These are phyloP conservation scores for Tilletia caries DNA, from an alignment of 1,284 basidiomycete species.

Conservation along the genomic window DNA sequence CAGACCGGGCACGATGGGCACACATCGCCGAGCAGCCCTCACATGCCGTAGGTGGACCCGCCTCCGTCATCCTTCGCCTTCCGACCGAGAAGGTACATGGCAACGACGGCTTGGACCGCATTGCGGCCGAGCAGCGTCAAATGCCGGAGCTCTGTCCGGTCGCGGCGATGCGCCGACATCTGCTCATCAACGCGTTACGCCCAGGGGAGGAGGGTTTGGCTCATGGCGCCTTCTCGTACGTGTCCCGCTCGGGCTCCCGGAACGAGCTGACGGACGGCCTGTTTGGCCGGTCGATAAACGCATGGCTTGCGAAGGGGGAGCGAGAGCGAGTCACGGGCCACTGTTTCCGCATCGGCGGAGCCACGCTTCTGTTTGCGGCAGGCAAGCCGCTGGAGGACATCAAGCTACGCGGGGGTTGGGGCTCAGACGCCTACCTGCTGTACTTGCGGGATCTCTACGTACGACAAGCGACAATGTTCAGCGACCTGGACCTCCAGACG, in stretches of 20 bases:
- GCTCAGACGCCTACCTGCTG: not conserved
- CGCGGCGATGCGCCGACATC: not conserved
- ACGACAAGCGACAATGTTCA: not conserved
- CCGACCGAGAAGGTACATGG: not conserved
- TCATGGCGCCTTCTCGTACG: not conserved
- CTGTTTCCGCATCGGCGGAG: not conserved
- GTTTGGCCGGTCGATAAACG: not conserved
- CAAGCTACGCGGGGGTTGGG: not conserved
- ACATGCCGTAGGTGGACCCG: no score
- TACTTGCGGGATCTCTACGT: not conserved
- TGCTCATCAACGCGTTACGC: not conserved
- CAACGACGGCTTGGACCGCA: not conserved
- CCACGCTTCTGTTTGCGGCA: not conserved
- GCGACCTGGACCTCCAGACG: not conserved
- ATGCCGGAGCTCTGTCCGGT: not conserved
- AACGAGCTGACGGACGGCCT: not conserved
- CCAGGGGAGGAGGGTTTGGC: not conserved
- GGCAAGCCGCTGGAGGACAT: not conserved
- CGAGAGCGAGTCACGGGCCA: not conserved
- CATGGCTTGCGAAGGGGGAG: not conserved
- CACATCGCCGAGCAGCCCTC: not conserved
- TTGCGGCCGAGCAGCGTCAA: not conserved
- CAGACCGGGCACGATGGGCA: not conserved
- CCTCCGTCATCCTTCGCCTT: not conserved
- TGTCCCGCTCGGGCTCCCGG: not conserved